Base-by-base conservation (phyloP, 805 yeast species). In the Myxozyma geophila region DNA sequence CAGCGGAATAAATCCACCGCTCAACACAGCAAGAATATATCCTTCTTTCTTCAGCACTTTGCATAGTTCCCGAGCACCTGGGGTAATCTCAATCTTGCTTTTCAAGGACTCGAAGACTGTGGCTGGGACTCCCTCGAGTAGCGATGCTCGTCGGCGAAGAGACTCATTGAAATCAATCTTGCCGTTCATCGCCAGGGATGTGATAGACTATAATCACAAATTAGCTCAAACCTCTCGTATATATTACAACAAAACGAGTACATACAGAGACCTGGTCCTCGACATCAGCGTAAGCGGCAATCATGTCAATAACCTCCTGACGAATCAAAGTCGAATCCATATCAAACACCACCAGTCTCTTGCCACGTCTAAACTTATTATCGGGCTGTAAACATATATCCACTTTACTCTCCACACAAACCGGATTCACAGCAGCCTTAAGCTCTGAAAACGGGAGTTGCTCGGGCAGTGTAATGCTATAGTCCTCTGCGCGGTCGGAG, bases 271-370 rank as follows among this genome's bases (percentile, higher is more conserved):
- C 99, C 74, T 90, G 81, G 6, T 82, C 85, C 73, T 95, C 97
- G 40, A 95, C 96, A 69, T 84, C 82, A n/a, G 97, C 98, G 71
- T 90, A 88, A 0, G 91, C 91, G 1, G 99, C 99, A 69, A 95
- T 93, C 73, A 95, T 77, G 74, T 95, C 99, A 70, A 95, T 95
- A 46, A 95, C 98, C 77, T 95, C 99, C 77, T 95, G 98, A 74
- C 89, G 87, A 68, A 95, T 95, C 73, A 95, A 79, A 0, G 99
- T 95, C 0, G 98, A 92, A 78, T 95, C 99, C 99, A 95, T 95
- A 72, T 95, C 99, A 74, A 95, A 95, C 10, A 96, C 90, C 66
- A 90, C 87, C 55, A 95, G 79, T 71, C 85, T 44, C 49, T 64
- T 67, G 12, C 58, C 60, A 41, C 36, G 44, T 17, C 67, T 28